Evolutionary conservation across 2,329 filamentous ascomycete genomes (phyloP), one percentile per base, ranked within the genome.

Genomic region (Ceratocystis papillata): DNA sequence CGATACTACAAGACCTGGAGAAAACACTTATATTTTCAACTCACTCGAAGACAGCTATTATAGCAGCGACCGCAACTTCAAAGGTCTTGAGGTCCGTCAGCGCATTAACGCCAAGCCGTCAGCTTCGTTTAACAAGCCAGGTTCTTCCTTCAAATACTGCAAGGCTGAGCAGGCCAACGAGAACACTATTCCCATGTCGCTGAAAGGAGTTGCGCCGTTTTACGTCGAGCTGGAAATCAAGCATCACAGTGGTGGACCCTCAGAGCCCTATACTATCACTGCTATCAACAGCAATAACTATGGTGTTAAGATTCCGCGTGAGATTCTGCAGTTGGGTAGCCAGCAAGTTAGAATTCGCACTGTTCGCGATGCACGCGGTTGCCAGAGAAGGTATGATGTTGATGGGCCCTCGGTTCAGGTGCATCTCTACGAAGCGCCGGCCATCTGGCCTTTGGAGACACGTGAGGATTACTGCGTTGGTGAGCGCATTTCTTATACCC

Each of bases 81-180:
- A 80, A 22, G 83, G 87, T 4, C 74, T 96, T 44, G 79, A 83
- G 12, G 79, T 99, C 41, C 84, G 88, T 70, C 94, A 99, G 75
- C 87, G 82, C 28, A 90, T 99, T 62, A 88, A 96, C 72, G 82
- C 90, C 15, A 88, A 88, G 67, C 94, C 94, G 1, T 84, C 86
- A 1, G 94, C 92, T 3, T 80, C 82, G 4, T 99, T 99, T 73
- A 81, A 83, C 67, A 89, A 89, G 70, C 90, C 92, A 2, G 92
- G 92, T 17, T 94, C 94, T 75, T 92, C 90, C 0, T 96, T 96
- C 79, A 96, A 94, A 74, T 96, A 93, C 76, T 99, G 94, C 77
- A 87, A 91, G 74, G 86, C 91, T 61, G 90, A 96, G 71, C 83
- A 88, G 63, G 84, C 85, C 65, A 84, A 86, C 41, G 90, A 95